Base-by-base conservation (phyloP, 2,329 filamentous ascomycete species). In the Nemania sp. region DNA sequence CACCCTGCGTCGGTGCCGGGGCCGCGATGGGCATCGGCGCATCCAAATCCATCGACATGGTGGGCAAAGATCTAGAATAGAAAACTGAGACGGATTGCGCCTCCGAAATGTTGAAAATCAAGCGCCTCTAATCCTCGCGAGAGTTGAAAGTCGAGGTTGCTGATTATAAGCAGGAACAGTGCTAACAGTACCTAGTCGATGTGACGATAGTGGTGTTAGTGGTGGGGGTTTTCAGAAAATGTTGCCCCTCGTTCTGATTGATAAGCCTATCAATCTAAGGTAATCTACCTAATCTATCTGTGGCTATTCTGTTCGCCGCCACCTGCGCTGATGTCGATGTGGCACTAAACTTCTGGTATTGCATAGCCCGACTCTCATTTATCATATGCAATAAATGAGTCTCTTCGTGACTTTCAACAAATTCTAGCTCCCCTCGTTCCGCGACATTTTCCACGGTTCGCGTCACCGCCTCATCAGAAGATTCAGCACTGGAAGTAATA, bases 11-110 rank as follows among this genome's bases (percentile, higher is more conserved):
- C 55, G 73, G 75, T 29, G 71, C 68, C 27, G 70, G 64, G 18
- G 76, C 75, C 64, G 74, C 76, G 20, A 87, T 82, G 70, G 85
- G 82, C 58, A 88, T 82, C 56, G 86, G 85, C 27, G 80, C 82
- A 79, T 89, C 87, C 69, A 88, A 70, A 76, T 89, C 87, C 87
- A 89, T 89, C 78, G 84, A 84, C 84, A 86, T 87, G 22, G 72
- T 69, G 22, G 6, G 8, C 5, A 35, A 10, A 24, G 52, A 57
- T 35, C 41, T 35, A 13, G 18, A 8, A 24, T 5, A 13, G 52
- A 24, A 1, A 24, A 38, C 45, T 51, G 26, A 15, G 51, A 55
- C 45, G 24, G n/a, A 18, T 20, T 11, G 32, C 24, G n/a, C 11
- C 43, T 35, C 10, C 10, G 5, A 35, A 45, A 35, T 32, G 27